Base-by-base conservation (phyloP, 2,329 filamentous ascomycete species). In the Monilinia polystroma region DNA sequence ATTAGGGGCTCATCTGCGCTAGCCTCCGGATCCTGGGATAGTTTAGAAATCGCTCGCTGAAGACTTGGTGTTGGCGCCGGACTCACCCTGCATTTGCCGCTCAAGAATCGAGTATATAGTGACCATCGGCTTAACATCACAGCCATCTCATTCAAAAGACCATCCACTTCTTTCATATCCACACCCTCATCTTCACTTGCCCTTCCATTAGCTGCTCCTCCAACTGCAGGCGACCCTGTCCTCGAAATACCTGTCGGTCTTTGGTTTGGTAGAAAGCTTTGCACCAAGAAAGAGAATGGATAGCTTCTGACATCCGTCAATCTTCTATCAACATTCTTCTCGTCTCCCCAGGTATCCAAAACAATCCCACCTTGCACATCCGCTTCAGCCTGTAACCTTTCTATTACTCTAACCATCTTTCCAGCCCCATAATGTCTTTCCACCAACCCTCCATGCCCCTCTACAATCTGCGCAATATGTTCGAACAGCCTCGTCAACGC, bases 241-340 rank as follows among this genome's bases (percentile, higher is more conserved):
- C 92, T 85, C 2, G 89, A 85, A 2, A 88, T 88, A 1, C 86
- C 86, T 52, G 83, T 78, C 10, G 79, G 81, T 68, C 89, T 89
- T 67, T 92, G 89, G 41, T 85, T 82, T 0, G 91, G 87, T 57
- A 97, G 77, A 76, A 97, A 97, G 79, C 93, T 97, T 78, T 97
- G 93, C 0, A 98, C 93, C 55, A 99, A 81, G 76, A 99, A 99
- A 0, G 93, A 97, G 77, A 97, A 99, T 0, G 95, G 93, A 76
- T 99, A 99, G 66, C 93, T 97, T 80, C 96, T 98, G 78, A 97
- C 92, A 75, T 99, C 95, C 3, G 91, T 98, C 69, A 99, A 82
- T 75, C 90, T 92, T 73, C 94, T 87, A 75, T 94, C 91, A 58
- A 99, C 87, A 68, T 83, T 85, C 68, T 93, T 86, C 75, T 98